These are phyloP conservation scores for Fusarium multiceps DNA, from an alignment of 2,329 filamentous ascomycete genomes.

Conservation along the genomic window DNA sequence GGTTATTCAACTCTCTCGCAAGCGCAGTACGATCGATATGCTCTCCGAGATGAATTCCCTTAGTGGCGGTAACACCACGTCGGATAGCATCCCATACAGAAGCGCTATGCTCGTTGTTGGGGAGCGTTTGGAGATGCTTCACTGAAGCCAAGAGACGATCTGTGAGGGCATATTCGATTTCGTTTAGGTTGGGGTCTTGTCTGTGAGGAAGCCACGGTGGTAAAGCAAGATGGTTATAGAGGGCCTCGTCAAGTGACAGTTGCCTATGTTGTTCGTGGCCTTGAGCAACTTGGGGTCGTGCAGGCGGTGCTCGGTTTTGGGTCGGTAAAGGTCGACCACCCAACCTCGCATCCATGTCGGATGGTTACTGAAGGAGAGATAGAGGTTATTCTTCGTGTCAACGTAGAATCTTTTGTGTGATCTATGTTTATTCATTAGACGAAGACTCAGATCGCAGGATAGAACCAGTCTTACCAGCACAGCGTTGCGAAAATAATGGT, in stretches of 20 bases:
- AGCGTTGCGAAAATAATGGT: neutral
- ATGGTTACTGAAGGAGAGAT: neutral
- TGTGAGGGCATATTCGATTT: conserved; percentile 29
- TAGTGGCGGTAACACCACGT: conserved; percentile 37
- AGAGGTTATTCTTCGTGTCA: neutral
- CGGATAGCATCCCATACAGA: conserved; percentile 32
- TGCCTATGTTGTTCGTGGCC: conserved; percentile 1
- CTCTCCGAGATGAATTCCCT: conserved; percentile 27
- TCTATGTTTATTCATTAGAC: neutral
- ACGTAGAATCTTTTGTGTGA: neutral
- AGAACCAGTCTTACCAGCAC: neutral
- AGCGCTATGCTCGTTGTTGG: conserved; percentile 16
- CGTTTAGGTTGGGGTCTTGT: conserved; percentile 27
- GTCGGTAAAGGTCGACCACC: neutral
- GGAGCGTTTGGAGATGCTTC: conserved; percentile 29
- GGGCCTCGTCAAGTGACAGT: conserved; percentile 29
- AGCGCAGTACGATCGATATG: conserved; percentile 34
- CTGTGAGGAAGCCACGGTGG: conserved; percentile 40
- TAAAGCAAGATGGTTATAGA: conserved; percentile 43
- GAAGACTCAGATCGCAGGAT: neutral
- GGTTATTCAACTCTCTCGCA: conserved; percentile 25
- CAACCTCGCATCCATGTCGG: neutral
- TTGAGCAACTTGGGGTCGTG: neutral
- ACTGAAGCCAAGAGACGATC: conserved; percentile 30
- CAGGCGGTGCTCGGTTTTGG: neutral